Percentiles rank a stretch among this genome's conserved stretches.
Evolutionary conservation across 164 flowering plant species (phyloP).

Genomic region (Vitis rotundifolia): DNA sequence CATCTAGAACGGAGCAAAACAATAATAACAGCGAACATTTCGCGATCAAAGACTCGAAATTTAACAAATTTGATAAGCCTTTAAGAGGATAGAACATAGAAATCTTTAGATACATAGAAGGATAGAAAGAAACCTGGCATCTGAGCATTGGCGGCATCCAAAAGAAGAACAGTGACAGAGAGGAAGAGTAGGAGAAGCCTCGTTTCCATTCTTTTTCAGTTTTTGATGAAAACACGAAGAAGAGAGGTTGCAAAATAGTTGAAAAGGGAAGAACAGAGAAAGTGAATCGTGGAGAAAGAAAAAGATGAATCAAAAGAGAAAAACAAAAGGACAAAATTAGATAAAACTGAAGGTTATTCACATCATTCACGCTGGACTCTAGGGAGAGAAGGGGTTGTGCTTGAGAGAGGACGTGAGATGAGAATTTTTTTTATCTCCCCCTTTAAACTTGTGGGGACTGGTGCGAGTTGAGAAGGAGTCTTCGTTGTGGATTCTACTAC

Average conservation of each 20-base stretch:
- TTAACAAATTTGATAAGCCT: not conserved
- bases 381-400: too few species aligned
- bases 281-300: not conserved
- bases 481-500: too few species aligned
- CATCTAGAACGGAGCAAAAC: too few species aligned
- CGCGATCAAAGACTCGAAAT: not conserved
- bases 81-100: not conserved
- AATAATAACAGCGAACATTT: not conserved
- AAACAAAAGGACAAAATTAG: not conserved
- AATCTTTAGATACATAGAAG: not conserved
- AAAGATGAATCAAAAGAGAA: not conserved
- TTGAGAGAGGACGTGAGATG: too few species aligned
- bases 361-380: not conserved
- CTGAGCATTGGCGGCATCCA: constrained; percentile 40
- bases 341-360: not conserved
- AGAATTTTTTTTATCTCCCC: too few species aligned
- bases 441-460: too few species aligned
- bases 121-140: constrained; percentile 42
- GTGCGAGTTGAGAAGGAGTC: too few species aligned
- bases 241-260: constrained; percentile 9
- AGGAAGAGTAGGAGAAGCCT: constrained; percentile 25
- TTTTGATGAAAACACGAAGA: constrained; percentile 1
- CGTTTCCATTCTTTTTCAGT: constrained; percentile 21
- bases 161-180: constrained; percentile 22
- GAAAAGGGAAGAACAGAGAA: not conserved